Evolutionary conservation across 345 rosid genomes (phyloP).

Genomic region (Salix suchowensis): DNA sequence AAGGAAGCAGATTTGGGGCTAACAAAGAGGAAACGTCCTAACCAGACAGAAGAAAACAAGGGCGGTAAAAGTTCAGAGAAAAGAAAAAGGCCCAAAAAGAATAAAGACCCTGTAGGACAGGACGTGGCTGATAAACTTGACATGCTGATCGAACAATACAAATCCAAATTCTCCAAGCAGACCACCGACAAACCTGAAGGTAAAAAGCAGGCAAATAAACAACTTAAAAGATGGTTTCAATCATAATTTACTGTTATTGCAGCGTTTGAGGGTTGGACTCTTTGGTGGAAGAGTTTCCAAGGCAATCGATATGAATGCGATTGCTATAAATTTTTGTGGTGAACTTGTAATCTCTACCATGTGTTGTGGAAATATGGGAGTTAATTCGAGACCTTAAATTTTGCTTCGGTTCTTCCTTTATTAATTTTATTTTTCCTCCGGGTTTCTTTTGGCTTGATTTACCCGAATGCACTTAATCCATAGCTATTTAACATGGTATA

Average conservation of each 20-base stretch:
- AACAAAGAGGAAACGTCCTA: slow-evolving; percentile 41
- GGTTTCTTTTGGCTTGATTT: no score
- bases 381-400: background rate
- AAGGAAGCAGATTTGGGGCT: slow-evolving; percentile 20
- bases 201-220: slow-evolving; percentile 39
- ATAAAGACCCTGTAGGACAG: slow-evolving; percentile 37
- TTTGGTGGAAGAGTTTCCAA: background rate
- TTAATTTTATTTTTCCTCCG: background rate
- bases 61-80: slow-evolving; percentile 25
- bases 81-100: slow-evolving; percentile 45
- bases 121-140: slow-evolving; percentile 67
- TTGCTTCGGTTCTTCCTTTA: background rate
- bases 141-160: slow-evolving; percentile 60
- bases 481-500: no score
- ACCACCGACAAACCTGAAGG: slow-evolving; percentile 40
- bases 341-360: background rate
- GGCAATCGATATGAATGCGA: background rate
- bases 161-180: slow-evolving; percentile 56
- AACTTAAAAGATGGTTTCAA: slow-evolving; percentile 62
- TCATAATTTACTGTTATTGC: slow-evolving; percentile 21
- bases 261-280: background rate
- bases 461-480: no score
- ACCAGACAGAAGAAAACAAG: slow-evolving; percentile 18
- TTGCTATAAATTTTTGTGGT: background rate
- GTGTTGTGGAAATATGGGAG: background rate